Evolutionary conservation across 495 filamentous ascomycete species (phyloP), one percentile per base, ranked within the genome.

Genomic region (Tuber magnatum): DNA sequence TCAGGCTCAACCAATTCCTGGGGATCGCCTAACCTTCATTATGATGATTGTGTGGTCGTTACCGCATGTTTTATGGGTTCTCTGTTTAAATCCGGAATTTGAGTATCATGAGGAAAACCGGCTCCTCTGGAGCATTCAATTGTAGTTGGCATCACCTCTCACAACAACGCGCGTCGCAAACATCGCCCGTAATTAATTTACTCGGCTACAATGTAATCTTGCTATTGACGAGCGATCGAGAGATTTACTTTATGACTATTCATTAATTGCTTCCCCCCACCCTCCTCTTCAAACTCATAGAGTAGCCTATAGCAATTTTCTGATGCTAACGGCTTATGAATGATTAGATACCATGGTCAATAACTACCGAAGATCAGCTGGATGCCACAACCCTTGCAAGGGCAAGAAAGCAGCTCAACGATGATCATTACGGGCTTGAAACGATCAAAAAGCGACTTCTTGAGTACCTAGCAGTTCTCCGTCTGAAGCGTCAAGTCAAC

Each of bases 381-480:
- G 93, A 93, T n/a, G 87, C 87, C 5, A 90, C 92, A 28, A 97
- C 94, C 2, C 83, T 99, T 74, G 85, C 87, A 72, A 86, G 86
- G 76, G 96, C 96, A 44, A 88, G 94, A 65, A 91, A 95, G 85
- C 94, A 98, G 83, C 86, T 99, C 40, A 92, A 99, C 81, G 90
- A 96, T 72, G 96, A 98, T 83, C 96, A 99, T 82, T 98, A 98
- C 78, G 96, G 96, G 5, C 86, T 99, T 35, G 92, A 98, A 78
- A 95, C 95, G 84, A 95, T 98, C 80, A 99, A 99, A 88, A 98
- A 97, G 87, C 87, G 96, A 68, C 84, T 99, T 28, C 86, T 98
- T 9, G 97, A 98, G 82, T 99, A 99, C 82, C 88, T 99, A 28
- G 97, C 96, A 24, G 96, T 99, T 40, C 86, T 99, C 41, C 91